These are phyloP conservation scores for Zea mays DNA, from an alignment of 176 grass and related monocot species.

Conservation along the genomic window DNA sequence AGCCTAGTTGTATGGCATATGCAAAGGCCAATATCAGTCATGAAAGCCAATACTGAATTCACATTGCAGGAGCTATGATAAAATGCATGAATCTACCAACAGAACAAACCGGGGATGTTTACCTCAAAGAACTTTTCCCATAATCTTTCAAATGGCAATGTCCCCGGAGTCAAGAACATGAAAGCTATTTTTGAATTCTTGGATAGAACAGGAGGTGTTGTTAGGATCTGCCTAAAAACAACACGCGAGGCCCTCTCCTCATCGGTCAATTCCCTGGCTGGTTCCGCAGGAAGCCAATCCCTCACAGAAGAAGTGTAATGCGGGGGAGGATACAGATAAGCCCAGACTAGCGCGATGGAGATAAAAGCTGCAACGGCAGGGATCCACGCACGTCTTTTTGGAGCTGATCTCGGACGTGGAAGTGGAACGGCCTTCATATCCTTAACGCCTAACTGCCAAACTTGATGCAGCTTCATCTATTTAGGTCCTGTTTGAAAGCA, in stretches of 20 bases:
- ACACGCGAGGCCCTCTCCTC: conserved; percentile 68
- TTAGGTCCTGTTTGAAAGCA: no score
- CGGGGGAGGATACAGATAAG: conserved; percentile 71
- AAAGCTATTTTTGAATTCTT: conserved; percentile 73
- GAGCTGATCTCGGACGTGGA: conserved; percentile 41
- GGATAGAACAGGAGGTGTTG: conserved; percentile 42
- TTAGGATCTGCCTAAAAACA: conserved; percentile 66
- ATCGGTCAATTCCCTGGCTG: conserved; percentile 61
- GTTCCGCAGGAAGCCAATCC: conserved; percentile 70
- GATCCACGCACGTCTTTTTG: conserved; percentile 48
- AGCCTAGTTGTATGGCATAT: background rate
- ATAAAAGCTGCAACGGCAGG: conserved; percentile 57
- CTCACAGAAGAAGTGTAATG: conserved; percentile 55
- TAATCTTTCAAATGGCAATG: conserved; percentile 84
- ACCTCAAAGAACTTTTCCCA: conserved; percentile 95
- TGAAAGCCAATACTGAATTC: background rate
- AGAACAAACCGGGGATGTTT: background rate
- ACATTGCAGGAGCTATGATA: background rate
- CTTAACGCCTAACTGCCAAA: conserved; percentile 51
- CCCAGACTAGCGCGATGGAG: conserved; percentile 52
- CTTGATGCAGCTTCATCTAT: conserved; percentile 62
- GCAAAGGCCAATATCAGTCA: background rate
- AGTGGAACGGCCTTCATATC: conserved; percentile 42
- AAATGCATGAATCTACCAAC: background rate
- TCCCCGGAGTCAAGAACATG: conserved; percentile 86